Base-by-base conservation (phyloP, 2,329 filamentous ascomycete species). In the Microcyclosporella mali region DNA sequence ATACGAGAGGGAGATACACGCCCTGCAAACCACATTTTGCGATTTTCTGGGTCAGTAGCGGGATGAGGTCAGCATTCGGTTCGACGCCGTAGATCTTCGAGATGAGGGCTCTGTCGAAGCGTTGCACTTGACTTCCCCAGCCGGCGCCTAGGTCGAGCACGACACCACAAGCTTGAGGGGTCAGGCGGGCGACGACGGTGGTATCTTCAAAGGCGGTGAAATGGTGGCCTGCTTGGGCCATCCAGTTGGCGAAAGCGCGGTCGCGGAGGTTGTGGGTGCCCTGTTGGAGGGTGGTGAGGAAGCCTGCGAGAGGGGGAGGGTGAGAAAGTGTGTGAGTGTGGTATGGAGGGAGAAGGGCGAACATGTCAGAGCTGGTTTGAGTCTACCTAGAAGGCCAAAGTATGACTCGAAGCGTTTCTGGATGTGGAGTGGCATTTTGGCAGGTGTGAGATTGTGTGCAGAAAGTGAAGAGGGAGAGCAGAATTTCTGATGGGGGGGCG, bases 101-200 rank as follows among this genome's bases (percentile, higher is more conserved):
- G 12, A 36, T 10, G 3, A 3, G 2, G 2, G 31, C 25, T 2
- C 15, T 2, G 21, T 43, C 29, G 16, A 43, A 43, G 14, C 44
- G 34, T 8, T 40, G 35, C 4, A 46, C 15, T n/a, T 46, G 44
- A 15, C 19, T 43, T 3, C 44, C 44, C 14, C 39, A 43, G 17
- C 44, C 44, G 33, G 44, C 28, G 2, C 44, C 44, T 6, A 46
- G 1, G 14, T 43, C 44, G 16, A 46, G 17, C 8, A 32, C 39
- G 34, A 46, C 35, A 2, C 44, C 44, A 12, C 36, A 17, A 4
- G 44, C 44, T 19, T 34, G 14, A 6, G 14, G 28, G 2, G 43
- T 35, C 6, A 43, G 25, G 1, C 44, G 34, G 16, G 44, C 40
- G 2, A 46, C 44, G 2, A 35, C 28, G 3, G 27, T 42, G 7